Conservation (phyloP, 1,284 basidiomycete genomes). For the Cryptococcus neoformans region DNA sequence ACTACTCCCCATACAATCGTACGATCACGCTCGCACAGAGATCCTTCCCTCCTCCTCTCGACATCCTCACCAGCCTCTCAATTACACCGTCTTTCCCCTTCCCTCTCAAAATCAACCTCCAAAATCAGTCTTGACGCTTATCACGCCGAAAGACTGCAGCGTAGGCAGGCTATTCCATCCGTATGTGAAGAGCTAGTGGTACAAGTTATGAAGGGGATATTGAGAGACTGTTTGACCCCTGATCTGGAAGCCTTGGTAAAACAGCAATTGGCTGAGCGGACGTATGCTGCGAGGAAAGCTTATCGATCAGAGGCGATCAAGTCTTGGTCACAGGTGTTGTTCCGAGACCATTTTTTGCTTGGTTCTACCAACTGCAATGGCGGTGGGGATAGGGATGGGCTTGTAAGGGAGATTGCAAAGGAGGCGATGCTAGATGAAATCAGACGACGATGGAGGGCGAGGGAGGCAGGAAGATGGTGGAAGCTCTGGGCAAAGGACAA, state of each 20-base stretch:
- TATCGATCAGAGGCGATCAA: slow-evolving; percentile 16
- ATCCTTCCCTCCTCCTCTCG: slow-evolving; percentile 1
- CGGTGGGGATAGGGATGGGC: not conserved
- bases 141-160: not conserved
- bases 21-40: not conserved
- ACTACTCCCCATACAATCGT: not conserved
- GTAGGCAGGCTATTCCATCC: slow-evolving; percentile 7
- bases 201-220: slow-evolving; percentile 21
- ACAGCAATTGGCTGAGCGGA: slow-evolving; percentile 19
- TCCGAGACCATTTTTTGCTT: too few relatives aligned
- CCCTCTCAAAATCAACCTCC: not conserved
- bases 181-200: slow-evolving; percentile 24
- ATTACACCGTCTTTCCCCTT: too few relatives aligned
- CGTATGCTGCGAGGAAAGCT: slow-evolving; percentile 13
- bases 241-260: slow-evolving; percentile 19
- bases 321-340: slow-evolving; percentile 4
- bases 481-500: slow-evolving; percentile 13
- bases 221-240: slow-evolving; percentile 13
- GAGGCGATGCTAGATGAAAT: slow-evolving; percentile 8
- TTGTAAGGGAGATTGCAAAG: not conserved
- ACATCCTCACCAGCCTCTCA: not conserved
- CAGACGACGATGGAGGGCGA: slow-evolving; percentile 9
- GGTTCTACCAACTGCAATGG: too few relatives aligned
- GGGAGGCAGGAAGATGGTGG: slow-evolving; percentile 19
- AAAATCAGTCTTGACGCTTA: not conserved